Evolutionary conservation across 2,329 filamentous ascomycete species (phyloP), one percentile per base, ranked within the genome.

Genomic region (Tolypocladium guangdongense): DNA sequence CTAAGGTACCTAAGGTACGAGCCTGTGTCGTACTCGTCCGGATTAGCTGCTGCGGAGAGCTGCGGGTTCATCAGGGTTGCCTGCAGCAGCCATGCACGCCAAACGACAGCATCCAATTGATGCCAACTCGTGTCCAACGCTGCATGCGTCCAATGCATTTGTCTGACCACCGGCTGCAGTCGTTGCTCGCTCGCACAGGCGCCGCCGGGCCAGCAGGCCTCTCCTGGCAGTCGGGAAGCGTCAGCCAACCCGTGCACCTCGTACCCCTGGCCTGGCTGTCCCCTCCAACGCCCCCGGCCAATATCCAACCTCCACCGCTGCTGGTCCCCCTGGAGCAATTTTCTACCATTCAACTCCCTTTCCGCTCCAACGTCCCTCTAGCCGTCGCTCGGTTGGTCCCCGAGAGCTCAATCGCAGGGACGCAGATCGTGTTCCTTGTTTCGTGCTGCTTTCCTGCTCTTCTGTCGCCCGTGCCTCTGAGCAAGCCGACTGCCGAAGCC

Each of bases 251-350:
- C 24, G 41, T 45, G 8, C 14, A 37, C 35, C 41, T 43, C 41
- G 43, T n/a, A 47, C 43, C 43, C 43, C 43, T 47, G 43, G 43
- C 27, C 18, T 7, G 41, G 24, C 14, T 6, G 35, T 16, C 41
- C 41, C 41, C 41, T n/a, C 41, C 43, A 3, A n/a, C 7, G 35
- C 14, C 49, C 50, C 50, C 30, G 38, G 50, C 27, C 39, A 46
- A 43, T 27, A 37, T 50, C 47, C 52, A 50, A 46, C 47, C 52
- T 54, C 52, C 48, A 39, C 52, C 52, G 46, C 52, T 20, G 37
- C 27, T 35, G 5, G 14, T 22, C 24, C 52, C 52, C 52, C 48
- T 54, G 47, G 52, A 54, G 39, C 52, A 54, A 45, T 54, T 54
- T 54, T 54, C 52, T 35, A 46, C 39, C 52, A 24, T 35, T 32